Conservation (phyloP, 2,329 filamentous ascomycete species). For the Neofusicoccum parvum region DNA sequence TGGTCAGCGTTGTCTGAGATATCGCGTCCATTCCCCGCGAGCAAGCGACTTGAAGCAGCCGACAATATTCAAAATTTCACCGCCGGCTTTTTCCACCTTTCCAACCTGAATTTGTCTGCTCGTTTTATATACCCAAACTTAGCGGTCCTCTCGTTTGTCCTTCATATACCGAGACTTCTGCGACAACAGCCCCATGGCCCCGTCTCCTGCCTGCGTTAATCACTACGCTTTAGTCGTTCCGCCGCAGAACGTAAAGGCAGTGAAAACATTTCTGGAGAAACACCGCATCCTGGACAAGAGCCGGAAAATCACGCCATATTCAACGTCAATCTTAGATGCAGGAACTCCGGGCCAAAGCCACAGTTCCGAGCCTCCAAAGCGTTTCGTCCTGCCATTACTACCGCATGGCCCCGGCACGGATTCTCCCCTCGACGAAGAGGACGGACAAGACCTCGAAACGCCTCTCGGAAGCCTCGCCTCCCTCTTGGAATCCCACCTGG, state of each 20-base stretch:
- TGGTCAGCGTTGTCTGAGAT: no score
- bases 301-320: conserved; percentile 31
- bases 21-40: no score
- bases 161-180: background rate
- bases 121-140: no score
- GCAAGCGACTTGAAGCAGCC: no score
- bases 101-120: no score
- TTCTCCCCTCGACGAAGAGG: background rate
- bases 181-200: background rate
- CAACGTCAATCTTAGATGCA: background rate
- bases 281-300: conserved; percentile 31
- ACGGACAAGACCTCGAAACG: background rate
- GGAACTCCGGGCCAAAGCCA: background rate
- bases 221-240: conserved; percentile 32
- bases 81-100: no score
- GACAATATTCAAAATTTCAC: no score
- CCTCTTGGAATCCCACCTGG: background rate
- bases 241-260: conserved; percentile 38
- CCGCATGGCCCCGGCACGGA: background rate
- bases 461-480: background rate
- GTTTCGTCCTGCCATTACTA: conserved; percentile 6
- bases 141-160: no score
- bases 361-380: background rate
- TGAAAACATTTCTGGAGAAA: conserved; percentile 42
- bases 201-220: no score